A percentile compares a stretch with the other conserved stretches of the same genome.
These are phyloP conservation scores for Colletotrichum phormii DNA, from an alignment of 2,329 filamentous ascomycete species.

Conservation along the genomic window DNA sequence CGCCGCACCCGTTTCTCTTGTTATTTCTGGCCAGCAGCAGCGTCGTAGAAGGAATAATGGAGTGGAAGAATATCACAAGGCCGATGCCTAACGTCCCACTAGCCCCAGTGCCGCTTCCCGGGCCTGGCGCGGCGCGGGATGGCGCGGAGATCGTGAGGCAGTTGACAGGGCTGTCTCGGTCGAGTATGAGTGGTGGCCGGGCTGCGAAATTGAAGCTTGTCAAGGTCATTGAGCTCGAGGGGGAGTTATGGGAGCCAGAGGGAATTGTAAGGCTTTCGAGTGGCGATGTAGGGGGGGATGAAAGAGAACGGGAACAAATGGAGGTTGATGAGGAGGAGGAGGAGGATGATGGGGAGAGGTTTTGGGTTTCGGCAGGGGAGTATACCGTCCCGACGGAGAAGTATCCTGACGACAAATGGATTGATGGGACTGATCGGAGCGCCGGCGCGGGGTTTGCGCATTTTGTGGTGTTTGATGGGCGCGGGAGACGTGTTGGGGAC, in stretches of 20 bases:
- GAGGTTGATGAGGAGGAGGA: too few species aligned
- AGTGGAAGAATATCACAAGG: constrained; percentile 48
- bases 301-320: not conserved
- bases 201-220: constrained; percentile 46
- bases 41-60: not conserved
- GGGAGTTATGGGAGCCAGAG: constrained; percentile 61
- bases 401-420: constrained; percentile 51
- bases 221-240: constrained; percentile 54
- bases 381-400: constrained; percentile 53
- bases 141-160: constrained; percentile 50
- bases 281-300: constrained; percentile 19
- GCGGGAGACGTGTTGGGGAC: constrained; percentile 56
- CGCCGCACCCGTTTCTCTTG: not conserved
- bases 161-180: constrained; percentile 50
- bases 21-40: not conserved
- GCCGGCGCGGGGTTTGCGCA: constrained; percentile 58
- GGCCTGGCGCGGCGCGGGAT: constrained; percentile 48
- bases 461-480: constrained; percentile 56
- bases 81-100: constrained; percentile 44
- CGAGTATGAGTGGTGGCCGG: constrained; percentile 19
- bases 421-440: constrained; percentile 63
- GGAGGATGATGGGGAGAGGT: constrained; percentile 47
- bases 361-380: constrained; percentile 57
- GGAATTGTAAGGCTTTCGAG: constrained; percentile 55
- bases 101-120: constrained; percentile 48